Conservation (phyloP, 2,329 filamentous ascomycete species). For the Alternaria gansuensis region DNA sequence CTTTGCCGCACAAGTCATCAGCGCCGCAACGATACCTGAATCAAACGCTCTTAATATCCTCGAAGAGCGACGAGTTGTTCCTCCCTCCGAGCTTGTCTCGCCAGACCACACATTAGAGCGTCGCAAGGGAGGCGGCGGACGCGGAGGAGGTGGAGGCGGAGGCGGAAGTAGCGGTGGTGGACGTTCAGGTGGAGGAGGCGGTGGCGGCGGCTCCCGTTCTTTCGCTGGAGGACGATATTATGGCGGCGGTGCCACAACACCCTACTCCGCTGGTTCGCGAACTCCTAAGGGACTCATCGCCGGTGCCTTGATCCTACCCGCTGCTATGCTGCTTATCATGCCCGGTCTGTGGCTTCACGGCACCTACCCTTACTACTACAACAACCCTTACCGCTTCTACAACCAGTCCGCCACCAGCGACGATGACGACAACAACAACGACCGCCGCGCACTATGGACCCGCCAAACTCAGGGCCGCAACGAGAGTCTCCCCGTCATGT, state of each 20-base stretch:
- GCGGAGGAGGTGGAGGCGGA: constrained; percentile 38
- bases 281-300: constrained; percentile 64
- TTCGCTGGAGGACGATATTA: constrained; percentile 73
- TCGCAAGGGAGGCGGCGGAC: constrained; percentile 52
- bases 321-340: constrained; percentile 64
- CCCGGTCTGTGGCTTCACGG: constrained; percentile 71
- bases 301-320: constrained; percentile 57
- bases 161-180: constrained; percentile 33
- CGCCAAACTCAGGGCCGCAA: constrained; percentile 52
- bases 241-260: constrained; percentile 65
- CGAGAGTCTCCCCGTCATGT: constrained; percentile 68
- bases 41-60: constrained; percentile 35
- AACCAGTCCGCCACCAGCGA: constrained; percentile 56
- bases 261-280: constrained; percentile 66
- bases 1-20: constrained; percentile 34
- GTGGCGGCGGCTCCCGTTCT: constrained; percentile 46
- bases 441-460: constrained; percentile 12
- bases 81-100: constrained; percentile 37
- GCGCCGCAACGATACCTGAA: constrained; percentile 43
- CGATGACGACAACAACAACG: constrained; percentile 50
- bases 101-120: constrained; percentile 48
- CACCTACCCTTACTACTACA: constrained; percentile 69
- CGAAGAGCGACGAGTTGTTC: constrained; percentile 28
- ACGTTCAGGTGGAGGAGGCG: constrained; percentile 23
- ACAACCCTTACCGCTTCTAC: constrained; percentile 63